Evolutionary conservation across 2,329 filamentous ascomycete genomes (phyloP).

Genomic region (Aspergillus chevalieri): DNA sequence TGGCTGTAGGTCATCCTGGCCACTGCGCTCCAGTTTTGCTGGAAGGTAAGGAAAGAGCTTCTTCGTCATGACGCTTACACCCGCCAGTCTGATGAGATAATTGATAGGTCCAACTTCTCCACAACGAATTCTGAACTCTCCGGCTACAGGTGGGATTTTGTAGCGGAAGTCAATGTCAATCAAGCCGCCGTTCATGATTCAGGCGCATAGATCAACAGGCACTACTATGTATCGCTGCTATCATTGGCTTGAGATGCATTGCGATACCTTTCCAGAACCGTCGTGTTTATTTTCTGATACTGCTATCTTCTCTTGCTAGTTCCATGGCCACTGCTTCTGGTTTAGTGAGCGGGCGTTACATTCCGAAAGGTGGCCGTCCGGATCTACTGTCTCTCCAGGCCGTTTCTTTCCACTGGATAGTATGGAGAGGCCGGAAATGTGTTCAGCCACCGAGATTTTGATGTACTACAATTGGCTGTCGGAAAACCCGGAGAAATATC

Average conservation of each 20-base stretch:
- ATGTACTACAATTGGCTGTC: constrained; percentile 20
- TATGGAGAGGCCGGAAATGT: constrained; percentile 18
- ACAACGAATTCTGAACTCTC: not conserved
- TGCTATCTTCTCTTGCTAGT: constrained; percentile 12
- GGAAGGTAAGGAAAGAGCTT: not conserved
- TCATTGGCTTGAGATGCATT: constrained; percentile 13
- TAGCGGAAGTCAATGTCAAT: not conserved
- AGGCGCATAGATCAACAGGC: not conserved
- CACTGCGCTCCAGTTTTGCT: not conserved
- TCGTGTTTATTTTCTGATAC: constrained; percentile 9
- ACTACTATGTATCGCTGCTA: not conserved
- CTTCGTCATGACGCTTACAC: constrained; percentile 32
- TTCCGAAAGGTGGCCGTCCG: constrained; percentile 30
- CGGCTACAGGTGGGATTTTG: not conserved
- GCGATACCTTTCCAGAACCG: constrained; percentile 13
- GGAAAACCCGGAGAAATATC: constrained; percentile 8
- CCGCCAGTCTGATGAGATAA: constrained; percentile 4
- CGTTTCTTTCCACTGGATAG: constrained; percentile 5
- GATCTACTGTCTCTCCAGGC: constrained; percentile 5
- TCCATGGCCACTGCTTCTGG: constrained; percentile 24
- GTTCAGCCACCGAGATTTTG: constrained; percentile 16
- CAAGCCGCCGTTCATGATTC: not conserved
- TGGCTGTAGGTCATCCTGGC: not conserved
- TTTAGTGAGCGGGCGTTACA: constrained; percentile 30
- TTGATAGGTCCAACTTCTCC: not conserved